These are phyloP conservation scores for Coffea eugenioides DNA, from an alignment of 257 asterid genomes.

Conservation along the genomic window DNA sequence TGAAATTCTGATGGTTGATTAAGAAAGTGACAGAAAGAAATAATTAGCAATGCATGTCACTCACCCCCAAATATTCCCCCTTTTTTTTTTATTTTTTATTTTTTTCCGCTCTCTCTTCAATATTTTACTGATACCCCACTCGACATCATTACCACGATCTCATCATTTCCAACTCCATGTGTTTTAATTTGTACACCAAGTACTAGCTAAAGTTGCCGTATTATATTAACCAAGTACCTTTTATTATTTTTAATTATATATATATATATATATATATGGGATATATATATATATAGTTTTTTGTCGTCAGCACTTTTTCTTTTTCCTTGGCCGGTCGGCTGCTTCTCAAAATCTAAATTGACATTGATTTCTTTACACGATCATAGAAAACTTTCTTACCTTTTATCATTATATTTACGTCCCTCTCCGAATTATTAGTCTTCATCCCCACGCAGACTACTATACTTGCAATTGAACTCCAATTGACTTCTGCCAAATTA, in stretches of 20 bases:
- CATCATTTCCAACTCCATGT: conserved; percentile 32
- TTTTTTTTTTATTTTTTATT: conserved; percentile 7
- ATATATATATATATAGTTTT: not conserved
- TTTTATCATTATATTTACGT: conserved; percentile 31
- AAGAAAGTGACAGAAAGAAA: not conserved
- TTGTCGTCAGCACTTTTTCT: not conserved
- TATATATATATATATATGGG: too few relatives aligned
- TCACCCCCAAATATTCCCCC: conserved; percentile 48
- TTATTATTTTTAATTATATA: too few relatives aligned
- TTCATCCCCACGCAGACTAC: conserved; percentile 24
- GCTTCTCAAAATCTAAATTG: not conserved
- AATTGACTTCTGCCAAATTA: conserved; percentile 10
- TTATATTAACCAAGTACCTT: too few relatives aligned
- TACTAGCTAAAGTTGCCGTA: not conserved
- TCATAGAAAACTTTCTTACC: conserved; percentile 23
- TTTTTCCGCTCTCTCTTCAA: conserved; percentile 10
- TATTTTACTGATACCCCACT: conserved; percentile 34
- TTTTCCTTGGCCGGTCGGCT: not conserved
- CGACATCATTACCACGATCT: conserved; percentile 35
- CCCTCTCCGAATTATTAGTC: conserved; percentile 21
- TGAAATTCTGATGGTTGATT: not conserved
- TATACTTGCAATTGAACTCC: conserved; percentile 19
- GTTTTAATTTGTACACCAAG: not conserved
- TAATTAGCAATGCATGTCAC: conserved; percentile 44
- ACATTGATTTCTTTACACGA: conserved; percentile 9